Evolutionary conservation across 768 basidiomycete genomes (phyloP).

Genomic region (Panaeolus cyanescens): DNA sequence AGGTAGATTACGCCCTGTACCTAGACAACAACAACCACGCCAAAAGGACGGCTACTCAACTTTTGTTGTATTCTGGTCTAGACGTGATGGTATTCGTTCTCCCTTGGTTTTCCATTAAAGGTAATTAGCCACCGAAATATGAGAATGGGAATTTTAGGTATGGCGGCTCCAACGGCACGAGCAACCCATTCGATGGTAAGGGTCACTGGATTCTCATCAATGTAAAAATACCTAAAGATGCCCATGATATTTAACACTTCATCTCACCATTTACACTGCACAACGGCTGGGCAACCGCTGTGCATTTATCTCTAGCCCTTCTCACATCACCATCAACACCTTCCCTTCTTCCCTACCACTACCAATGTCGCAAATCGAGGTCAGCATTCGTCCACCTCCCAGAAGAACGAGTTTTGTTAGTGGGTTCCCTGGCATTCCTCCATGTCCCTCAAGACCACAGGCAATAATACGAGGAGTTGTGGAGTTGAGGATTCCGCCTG

Average conservation of each 20-base stretch:
- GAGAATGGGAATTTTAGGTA: not conserved
- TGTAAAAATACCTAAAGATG: not conserved
- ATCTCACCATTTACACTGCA: not conserved
- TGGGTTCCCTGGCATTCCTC: not conserved
- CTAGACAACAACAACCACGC: too few relatives aligned
- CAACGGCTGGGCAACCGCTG: not conserved
- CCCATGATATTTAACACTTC: not conserved
- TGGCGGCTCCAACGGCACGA: not conserved
- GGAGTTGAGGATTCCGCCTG: not conserved
- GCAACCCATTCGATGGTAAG: not conserved
- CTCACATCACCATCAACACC: not conserved
- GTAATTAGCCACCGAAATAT: too few relatives aligned
- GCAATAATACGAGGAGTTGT: not conserved
- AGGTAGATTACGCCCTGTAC: too few relatives aligned
- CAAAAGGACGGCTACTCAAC: too few relatives aligned
- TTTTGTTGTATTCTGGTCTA: too few relatives aligned
- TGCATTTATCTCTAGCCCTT: not conserved
- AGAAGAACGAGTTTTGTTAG: not conserved
- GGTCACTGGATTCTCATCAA: not conserved
- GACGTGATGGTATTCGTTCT: too few relatives aligned
- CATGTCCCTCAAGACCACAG: not conserved
- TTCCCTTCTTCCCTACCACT: not conserved
- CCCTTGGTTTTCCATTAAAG: too few relatives aligned
- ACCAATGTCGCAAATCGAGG: conserved; percentile 2
- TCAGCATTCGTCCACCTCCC: not conserved